Percentiles rank a stretch among this genome's conserved stretches.
Evolutionary conservation across 495 filamentous ascomycete genomes (phyloP).

Genomic region (Tetracladium setigerum): DNA sequence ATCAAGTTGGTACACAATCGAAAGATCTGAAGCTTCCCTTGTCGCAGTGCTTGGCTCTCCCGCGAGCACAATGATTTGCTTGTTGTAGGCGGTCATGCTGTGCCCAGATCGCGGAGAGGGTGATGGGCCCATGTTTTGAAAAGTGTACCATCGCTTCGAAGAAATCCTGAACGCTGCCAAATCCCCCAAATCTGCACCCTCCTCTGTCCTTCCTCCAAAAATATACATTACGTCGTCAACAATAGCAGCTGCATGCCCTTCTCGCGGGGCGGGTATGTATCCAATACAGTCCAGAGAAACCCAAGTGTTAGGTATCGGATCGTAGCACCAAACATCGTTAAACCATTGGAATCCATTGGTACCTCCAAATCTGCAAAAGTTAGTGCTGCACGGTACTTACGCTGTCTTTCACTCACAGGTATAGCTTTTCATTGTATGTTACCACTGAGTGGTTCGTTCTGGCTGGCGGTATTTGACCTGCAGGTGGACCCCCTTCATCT

Average conservation of each 20-base stretch:
- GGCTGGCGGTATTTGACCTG: slow-evolving; percentile 72
- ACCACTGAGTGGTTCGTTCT: slow-evolving; percentile 93
- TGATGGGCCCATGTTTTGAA: slow-evolving; percentile 98
- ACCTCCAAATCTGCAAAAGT: slow-evolving; percentile 70
- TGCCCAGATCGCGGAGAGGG: slow-evolving; percentile 92
- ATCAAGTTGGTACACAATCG: slow-evolving; percentile 84
- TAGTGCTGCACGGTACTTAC: not conserved
- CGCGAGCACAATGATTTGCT: slow-evolving; percentile 84
- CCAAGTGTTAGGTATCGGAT: slow-evolving; percentile 77
- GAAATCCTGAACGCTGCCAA: slow-evolving; percentile 91
- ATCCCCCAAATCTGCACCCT: slow-evolving; percentile 86
- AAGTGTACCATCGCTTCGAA: slow-evolving; percentile 93
- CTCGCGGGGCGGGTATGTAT: slow-evolving; percentile 86
- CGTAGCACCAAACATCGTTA: slow-evolving; percentile 97
- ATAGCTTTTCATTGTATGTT: slow-evolving; percentile 89
- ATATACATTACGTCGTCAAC: slow-evolving; percentile 99
- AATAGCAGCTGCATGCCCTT: slow-evolving; percentile 89
- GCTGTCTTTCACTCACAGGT: slow-evolving; percentile 57
- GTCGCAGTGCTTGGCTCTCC: slow-evolving; percentile 89
- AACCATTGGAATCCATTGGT: slow-evolving; percentile 95
- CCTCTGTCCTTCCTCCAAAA: slow-evolving; percentile 93
- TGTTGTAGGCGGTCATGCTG: slow-evolving; percentile 92
- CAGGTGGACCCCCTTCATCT: slow-evolving; percentile 56
- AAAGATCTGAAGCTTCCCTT: slow-evolving; percentile 72
- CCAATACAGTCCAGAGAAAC: slow-evolving; percentile 88